Conservation (phyloP, 2,329 filamentous ascomycete genomes). For the Colletotrichum tamarilloi region DNA sequence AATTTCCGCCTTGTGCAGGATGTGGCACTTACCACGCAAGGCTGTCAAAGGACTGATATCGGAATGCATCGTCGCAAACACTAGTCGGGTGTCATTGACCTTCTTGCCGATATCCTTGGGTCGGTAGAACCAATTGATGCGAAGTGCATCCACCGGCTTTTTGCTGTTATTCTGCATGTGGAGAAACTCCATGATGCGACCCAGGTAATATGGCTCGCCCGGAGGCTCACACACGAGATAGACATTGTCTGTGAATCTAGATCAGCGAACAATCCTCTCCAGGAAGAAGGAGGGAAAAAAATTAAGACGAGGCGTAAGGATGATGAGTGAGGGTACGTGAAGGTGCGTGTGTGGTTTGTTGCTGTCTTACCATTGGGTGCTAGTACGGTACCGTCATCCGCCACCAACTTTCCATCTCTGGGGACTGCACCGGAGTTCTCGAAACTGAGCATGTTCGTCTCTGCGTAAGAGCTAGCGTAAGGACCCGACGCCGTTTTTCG, state of each 20-base stretch:
- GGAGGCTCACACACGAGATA: slow-evolving; percentile 98
- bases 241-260: slow-evolving; percentile 71
- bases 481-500: slow-evolving; percentile 50
- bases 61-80: slow-evolving; percentile 98
- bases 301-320: neutral
- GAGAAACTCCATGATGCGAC: slow-evolving; percentile 98
- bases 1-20: slow-evolving; percentile 90
- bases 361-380: slow-evolving; percentile 81
- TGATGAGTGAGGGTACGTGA: neutral
- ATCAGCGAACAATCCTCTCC: slow-evolving; percentile 38
- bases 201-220: slow-evolving; percentile 97
- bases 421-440: slow-evolving; percentile 75
- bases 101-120: slow-evolving; percentile 96
- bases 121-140: slow-evolving; percentile 98
- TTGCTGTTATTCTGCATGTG: slow-evolving; percentile 80
- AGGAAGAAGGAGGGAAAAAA: neutral
- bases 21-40: slow-evolving; percentile 91
- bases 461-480: slow-evolving; percentile 55
- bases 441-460: slow-evolving; percentile 92
- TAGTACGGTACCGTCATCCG: slow-evolving; percentile 90
- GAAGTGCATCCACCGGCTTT: slow-evolving; percentile 83
- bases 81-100: slow-evolving; percentile 87
- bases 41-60: slow-evolving; percentile 94
- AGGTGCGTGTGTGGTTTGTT: slow-evolving; percentile 38
- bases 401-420: slow-evolving; percentile 81